Evolutionary conservation across 2,329 filamentous ascomycete species (phyloP), one percentile per base, ranked within the genome.

Genomic region (Colletotrichum nymphaeae): DNA sequence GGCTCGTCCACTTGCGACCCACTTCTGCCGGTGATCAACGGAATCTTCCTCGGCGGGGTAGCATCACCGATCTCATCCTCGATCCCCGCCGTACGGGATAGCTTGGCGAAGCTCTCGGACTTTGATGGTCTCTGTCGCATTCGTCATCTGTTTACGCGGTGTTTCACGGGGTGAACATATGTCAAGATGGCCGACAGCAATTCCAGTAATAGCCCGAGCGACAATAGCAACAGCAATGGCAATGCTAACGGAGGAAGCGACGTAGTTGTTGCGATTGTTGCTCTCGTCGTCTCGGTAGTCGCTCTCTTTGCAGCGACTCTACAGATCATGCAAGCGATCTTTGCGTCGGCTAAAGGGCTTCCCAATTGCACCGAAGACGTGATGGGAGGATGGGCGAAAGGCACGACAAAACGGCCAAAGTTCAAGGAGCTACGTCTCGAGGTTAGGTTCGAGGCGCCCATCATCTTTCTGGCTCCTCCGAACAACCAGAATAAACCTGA

Each of bases 371-470:
- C 55, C 4, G n/a, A 59, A 3, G 22, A 30, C 14, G 68, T 74
- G 3, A 74, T 74, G 49, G 68, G 68, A 24, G 24, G 22, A 16
- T 74, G 72, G 72, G 52, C 72, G 1, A 35, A 16, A 4, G 30
- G 42, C 4, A 58, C 68, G 4, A 56, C 58, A 8, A 57, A 28
- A 14, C 63, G 22, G 14, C 28, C 30, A 19, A 74, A 53, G 5
- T 24, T 28, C n/a, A 12, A 6, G 3, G 59, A 74, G 14, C 35
- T 74, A 11, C 24, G 72, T 1, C 56, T 71, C 5, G 67, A 67
- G 26, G 26, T 74, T 37, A 28, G 24, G 5, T 74, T 74, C 9
- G 58, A 74, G n/a, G 69, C 67, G 4, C 72, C 72, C 3, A 19
- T 74, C 32, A 67, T 74, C 2, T 74, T 67, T 28, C 22, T 70